Evolutionary conservation across 495 filamentous ascomycete species (phyloP).

Genomic region (Penicillium odoratum): DNA sequence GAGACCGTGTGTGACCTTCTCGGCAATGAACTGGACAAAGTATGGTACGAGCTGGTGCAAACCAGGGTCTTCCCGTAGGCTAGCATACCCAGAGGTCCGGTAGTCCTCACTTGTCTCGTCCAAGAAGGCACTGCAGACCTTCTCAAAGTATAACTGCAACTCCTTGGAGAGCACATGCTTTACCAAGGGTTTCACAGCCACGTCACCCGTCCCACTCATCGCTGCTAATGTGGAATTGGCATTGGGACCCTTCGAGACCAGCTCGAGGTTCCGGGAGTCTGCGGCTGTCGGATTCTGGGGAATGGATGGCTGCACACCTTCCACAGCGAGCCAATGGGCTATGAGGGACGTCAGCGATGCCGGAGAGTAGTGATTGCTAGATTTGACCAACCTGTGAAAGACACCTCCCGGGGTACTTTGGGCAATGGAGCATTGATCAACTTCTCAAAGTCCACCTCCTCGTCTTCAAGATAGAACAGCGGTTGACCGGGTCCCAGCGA

Average conservation of each 20-base stretch:
- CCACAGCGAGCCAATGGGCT: constrained; percentile 96
- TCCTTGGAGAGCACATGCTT: constrained; percentile 96
- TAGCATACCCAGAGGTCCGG: constrained; percentile 79
- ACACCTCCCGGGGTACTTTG: constrained; percentile 90
- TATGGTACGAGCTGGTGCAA: constrained; percentile 94
- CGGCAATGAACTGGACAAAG: constrained; percentile 89
- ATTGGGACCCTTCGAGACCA: constrained; percentile 84
- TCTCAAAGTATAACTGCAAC: constrained; percentile 95
- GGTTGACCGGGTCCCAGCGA: constrained; percentile 93
- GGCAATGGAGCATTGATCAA: constrained; percentile 94
- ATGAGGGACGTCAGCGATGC: constrained; percentile 25
- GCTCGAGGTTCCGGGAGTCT: constrained; percentile 76
- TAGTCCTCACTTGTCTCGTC: constrained; percentile 82
- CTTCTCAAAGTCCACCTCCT: constrained; percentile 98
- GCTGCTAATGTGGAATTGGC: constrained; percentile 80
- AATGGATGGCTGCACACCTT: constrained; percentile 94
- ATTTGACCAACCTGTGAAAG: constrained; percentile 71
- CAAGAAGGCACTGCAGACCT: constrained; percentile 79
- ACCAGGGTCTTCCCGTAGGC: constrained; percentile 80
- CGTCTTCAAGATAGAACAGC: constrained; percentile 95
- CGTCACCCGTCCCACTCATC: constrained; percentile 77
- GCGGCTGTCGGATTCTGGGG: constrained; percentile 89
- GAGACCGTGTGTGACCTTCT: constrained; percentile 89
- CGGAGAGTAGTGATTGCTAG: background rate
- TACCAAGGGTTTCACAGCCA: constrained; percentile 81